Conservation (phyloP, 768 basidiomycete species). For the Collybia mongolica region DNA sequence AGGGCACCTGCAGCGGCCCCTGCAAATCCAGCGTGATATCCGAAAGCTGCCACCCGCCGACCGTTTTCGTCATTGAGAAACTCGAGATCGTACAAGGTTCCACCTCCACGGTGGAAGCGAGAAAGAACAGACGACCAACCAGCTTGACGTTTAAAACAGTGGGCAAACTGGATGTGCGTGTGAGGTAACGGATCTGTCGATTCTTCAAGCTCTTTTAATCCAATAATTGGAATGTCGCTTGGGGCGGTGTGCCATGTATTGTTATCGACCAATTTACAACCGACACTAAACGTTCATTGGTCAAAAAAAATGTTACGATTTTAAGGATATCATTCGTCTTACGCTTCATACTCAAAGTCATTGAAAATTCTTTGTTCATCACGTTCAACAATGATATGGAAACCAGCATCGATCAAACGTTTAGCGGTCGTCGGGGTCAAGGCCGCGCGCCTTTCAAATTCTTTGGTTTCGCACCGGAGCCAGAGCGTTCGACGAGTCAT, state of each 20-base stretch:
- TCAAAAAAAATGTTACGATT: conserved; percentile 1
- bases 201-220: conserved; percentile 89
- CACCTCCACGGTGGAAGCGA: conserved; percentile 83
- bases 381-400: conserved; percentile 87
- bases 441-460: conserved; percentile 89
- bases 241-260: conserved; percentile 90
- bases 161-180: conserved; percentile 97
- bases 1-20: conserved; percentile 91
- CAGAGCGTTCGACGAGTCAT: conserved; percentile 69
- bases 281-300: conserved; percentile 56
- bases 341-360: conserved; percentile 91
- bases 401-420: conserved; percentile 84
- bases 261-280: conserved; percentile 83
- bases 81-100: conserved; percentile 92
- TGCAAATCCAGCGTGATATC: conserved; percentile 96
- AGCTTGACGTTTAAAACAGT: conserved; percentile 94
- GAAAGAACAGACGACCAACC: conserved; percentile 87
- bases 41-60: conserved; percentile 94
- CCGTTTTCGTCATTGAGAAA: conserved; percentile 85
- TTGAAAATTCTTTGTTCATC: conserved; percentile 94
- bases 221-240: conserved; percentile 74
- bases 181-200: conserved; percentile 86
- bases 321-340: conserved; percentile 35
- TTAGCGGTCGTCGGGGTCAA: conserved; percentile 91
- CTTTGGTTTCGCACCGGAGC: conserved; percentile 97